Base-by-base conservation (phyloP, 495 filamentous ascomycete genomes). In the Bryoglossum gracile region DNA sequence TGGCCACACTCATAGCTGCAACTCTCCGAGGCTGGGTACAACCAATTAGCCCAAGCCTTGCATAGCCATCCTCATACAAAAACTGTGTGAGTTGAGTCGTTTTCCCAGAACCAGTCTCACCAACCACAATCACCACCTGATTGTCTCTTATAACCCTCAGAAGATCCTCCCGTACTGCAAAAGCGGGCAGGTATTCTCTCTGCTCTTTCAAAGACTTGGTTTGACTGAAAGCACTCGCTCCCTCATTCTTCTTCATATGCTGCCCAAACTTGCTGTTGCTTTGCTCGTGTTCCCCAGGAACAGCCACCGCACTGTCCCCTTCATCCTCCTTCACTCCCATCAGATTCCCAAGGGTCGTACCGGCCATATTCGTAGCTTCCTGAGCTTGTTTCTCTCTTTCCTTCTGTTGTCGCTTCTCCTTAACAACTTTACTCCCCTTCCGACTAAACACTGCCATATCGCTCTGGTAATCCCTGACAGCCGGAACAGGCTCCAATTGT, bases 391-490 rank as follows among this genome's bases (percentile, higher is more conserved):
- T 91, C 51, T 95, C 87, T 26, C 94, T 80, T 62, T 99, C 94
- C 44, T 88, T 83, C 63, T 95, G 91, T 66, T 91, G 87, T 49
- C 94, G 71, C 56, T 82, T 82, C 51, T 99, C 92, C 59, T 83
- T 84, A 8, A 99, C 94, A 5, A 96, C 87, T 56, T 78, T 85
- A 61, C 92, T 97, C 1, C 94, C 94, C 66, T 95, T 97, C 17
- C 91, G 80, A 70, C 87, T 91, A 56, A 97, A 99, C 11, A 99
- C 87, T 8, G 94, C 94, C 94, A 99, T 95, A 59, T 99, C 94
- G 63, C 94, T 97, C 65, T 97, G 92, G 11, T 88, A 83, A 62
- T 99, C 94, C 11, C 84, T 76, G 10, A 99, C 84, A 8, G 94
- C 94, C 3, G 90, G 88, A 3, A 99, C 85, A 0, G 94, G 94